phyloP scores from a whole-genome alignment of 2,329 filamentous ascomycete species.

The Ciborinia camelliae region DNA sequence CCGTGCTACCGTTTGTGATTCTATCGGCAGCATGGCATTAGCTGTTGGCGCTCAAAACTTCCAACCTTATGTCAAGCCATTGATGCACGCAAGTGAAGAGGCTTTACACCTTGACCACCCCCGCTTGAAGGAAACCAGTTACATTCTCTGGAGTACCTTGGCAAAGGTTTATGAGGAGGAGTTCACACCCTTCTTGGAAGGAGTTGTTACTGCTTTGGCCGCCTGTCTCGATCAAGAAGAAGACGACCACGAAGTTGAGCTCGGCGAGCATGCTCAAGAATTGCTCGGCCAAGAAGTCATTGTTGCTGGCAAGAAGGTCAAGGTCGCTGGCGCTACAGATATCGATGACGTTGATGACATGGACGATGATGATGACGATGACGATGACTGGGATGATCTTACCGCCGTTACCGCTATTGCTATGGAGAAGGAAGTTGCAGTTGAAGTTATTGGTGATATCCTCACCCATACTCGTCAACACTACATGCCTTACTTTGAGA shows the following conservation, averaged over 20 bases:
- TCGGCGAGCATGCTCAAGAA: conserved; percentile 70
- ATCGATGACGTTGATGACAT: conserved; percentile 57
- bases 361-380: conserved; percentile 71
- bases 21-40: conserved; percentile 86
- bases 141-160: conserved; percentile 93
- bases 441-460: conserved; percentile 91
- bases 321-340: conserved; percentile 64
- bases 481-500: conserved; percentile 81
- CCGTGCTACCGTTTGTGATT: conserved; percentile 84
- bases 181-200: conserved; percentile 73
- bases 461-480: conserved; percentile 80
- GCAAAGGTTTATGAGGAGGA: conserved; percentile 89
- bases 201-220: conserved; percentile 76
- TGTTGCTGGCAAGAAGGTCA: conserved; percentile 80
- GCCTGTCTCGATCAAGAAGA: conserved; percentile 87
- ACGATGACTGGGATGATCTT: conserved; percentile 74
- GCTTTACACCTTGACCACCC: conserved; percentile 85
- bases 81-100: conserved; percentile 92
- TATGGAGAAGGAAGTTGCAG: conserved; percentile 94
- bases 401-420: conserved; percentile 84
- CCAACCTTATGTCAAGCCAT: conserved; percentile 82
- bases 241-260: conserved; percentile 70
- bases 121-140: conserved; percentile 90
- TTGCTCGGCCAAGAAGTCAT: conserved; percentile 73
- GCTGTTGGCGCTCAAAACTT: conserved; percentile 84